phyloP scores from a whole-genome alignment of 2,329 filamentous ascomycete species.

The Xylaria sp. region DNA sequence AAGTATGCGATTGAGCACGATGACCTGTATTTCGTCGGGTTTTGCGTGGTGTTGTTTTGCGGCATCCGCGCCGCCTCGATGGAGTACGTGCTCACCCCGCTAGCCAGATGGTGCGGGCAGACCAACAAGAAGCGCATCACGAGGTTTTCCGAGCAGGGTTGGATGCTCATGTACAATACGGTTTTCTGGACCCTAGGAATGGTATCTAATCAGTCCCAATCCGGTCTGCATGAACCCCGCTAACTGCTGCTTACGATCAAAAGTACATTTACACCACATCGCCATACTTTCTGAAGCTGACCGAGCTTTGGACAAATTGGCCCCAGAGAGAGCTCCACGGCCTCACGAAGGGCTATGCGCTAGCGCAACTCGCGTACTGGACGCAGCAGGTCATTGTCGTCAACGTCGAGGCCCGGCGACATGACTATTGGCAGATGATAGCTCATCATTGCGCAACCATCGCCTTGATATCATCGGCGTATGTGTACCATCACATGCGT shows the following conservation, averaged over 20 bases:
- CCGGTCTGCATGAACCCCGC: not conserved
- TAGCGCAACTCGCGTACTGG: constrained; percentile 92
- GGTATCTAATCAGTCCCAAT: constrained; percentile 45
- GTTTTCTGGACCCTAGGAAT: constrained; percentile 83
- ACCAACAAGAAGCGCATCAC: constrained; percentile 74
- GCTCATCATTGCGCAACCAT: constrained; percentile 89
- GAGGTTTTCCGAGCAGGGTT: constrained; percentile 91
- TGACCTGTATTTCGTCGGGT: constrained; percentile 75
- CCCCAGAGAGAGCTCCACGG: constrained; percentile 76
- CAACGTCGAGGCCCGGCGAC: constrained; percentile 88
- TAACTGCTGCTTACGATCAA: not conserved
- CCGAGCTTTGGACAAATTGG: constrained; percentile 82
- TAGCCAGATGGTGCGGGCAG: constrained; percentile 74
- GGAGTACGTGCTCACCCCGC: constrained; percentile 83
- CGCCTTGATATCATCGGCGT: constrained; percentile 76
- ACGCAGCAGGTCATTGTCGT: constrained; percentile 91
- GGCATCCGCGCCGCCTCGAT: constrained; percentile 81
- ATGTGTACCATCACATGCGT: constrained; percentile 82
- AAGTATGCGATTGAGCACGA: constrained; percentile 77
- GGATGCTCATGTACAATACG: constrained; percentile 82
- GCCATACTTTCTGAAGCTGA: constrained; percentile 76
- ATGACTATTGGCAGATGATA: constrained; percentile 95
- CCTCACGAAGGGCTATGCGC: constrained; percentile 83
- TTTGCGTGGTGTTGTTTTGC: constrained; percentile 82
- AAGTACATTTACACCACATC: constrained; percentile 81